Evolutionary conservation across 495 filamentous ascomycete genomes (phyloP).

Genomic region (Talaromyces trachyspermus): DNA sequence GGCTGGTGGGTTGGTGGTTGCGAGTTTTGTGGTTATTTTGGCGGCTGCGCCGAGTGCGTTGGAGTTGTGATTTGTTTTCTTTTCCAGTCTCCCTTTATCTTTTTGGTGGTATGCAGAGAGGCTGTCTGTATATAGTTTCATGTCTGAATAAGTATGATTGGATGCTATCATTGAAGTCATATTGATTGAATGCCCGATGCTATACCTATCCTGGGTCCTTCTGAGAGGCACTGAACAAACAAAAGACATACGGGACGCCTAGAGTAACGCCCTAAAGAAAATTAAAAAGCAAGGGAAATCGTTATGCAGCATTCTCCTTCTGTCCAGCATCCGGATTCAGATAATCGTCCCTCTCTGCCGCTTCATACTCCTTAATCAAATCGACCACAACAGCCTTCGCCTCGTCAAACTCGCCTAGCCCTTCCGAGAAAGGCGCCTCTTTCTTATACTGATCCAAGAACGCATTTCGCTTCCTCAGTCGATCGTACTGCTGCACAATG

Average conservation of each 20-base stretch:
- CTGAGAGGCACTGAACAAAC: no score
- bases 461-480: constrained; percentile 89
- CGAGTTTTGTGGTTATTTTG: constrained; percentile 63
- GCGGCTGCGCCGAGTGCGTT: constrained; percentile 50
- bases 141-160: no score
- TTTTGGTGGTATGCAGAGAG: neutral
- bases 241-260: no score
- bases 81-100: neutral
- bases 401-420: constrained; percentile 92
- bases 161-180: no score
- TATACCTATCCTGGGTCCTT: no score
- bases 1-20: constrained; percentile 61
- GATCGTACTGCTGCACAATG: constrained; percentile 82
- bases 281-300: constrained; percentile 4
- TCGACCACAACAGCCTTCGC: constrained; percentile 82
- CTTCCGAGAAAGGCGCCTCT: constrained; percentile 82
- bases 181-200: no score
- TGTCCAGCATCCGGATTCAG: constrained; percentile 60
- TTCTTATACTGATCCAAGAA: constrained; percentile 95
- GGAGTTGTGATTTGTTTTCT: constrained; percentile 25
- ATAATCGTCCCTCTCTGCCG: constrained; percentile 83
- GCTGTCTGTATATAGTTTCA: constrained; percentile 1
- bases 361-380: constrained; percentile 89
- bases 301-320: constrained; percentile 30
- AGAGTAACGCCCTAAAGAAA: no score